Conservation (phyloP, 768 basidiomycete genomes). For the Leccinum aurantiacum region DNA sequence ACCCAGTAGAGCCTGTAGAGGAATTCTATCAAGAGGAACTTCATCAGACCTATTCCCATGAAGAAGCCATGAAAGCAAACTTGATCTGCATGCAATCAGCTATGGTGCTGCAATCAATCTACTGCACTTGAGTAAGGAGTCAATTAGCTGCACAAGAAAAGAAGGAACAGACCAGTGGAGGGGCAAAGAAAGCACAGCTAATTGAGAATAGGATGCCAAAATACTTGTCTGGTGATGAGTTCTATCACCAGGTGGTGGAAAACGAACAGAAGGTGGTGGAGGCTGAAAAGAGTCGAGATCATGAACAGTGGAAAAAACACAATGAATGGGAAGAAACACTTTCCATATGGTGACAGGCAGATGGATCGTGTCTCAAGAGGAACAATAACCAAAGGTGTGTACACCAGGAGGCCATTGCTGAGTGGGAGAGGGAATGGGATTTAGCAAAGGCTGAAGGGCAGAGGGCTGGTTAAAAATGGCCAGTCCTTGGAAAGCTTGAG, state of each 20-base stretch:
- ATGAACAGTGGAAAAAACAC: neutral
- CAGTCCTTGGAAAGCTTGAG: neutral
- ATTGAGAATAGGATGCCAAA: slow-evolving; percentile 23
- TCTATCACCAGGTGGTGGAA: neutral
- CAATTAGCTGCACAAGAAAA: slow-evolving; percentile 21
- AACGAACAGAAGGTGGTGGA: neutral
- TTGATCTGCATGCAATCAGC: neutral
- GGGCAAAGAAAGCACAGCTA: slow-evolving; percentile 6
- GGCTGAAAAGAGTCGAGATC: neutral
- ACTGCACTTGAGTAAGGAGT: slow-evolving; percentile 10
- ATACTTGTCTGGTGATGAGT: slow-evolving; percentile 24
- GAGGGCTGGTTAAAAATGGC: neutral
- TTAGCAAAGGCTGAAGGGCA: neutral
- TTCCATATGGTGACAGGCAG: neutral
- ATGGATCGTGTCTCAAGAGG: neutral
- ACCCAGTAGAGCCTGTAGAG: neutral
- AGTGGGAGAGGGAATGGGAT: neutral
- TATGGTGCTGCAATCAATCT: slow-evolving; percentile 6
- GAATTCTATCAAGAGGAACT: neutral
- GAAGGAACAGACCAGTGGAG: slow-evolving; percentile 9
- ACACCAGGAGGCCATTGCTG: neutral
- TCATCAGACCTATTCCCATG: neutral
- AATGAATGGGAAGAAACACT: neutral
- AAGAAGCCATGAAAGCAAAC: too few species aligned
- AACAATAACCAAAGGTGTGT: neutral